Evolutionary conservation across 148 eudicot species (phyloP), one percentile per base, ranked within the genome.

Genomic region (Spergularia bocconei): DNA sequence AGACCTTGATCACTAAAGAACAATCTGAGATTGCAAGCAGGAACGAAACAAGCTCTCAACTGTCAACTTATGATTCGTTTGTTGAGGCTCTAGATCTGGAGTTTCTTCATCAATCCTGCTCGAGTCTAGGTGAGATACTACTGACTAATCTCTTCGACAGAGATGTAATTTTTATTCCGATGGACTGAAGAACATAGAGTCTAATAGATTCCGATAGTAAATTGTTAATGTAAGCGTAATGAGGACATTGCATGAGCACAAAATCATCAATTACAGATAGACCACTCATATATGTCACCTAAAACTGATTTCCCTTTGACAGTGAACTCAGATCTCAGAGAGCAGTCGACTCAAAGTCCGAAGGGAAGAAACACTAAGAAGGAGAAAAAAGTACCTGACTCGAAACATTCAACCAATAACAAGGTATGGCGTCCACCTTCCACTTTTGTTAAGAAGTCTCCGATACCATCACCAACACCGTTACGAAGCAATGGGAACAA

Each of bases 371-470:
- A 53, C 25, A 16, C 48, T 12, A 74, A 75, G 75, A 76, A 75
- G 75, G 81, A 84, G 41, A 69, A 78, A 54, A 56, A 70, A 44
- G 65, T 38, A 29, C 74, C 68, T 36, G 78, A 29, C n/a, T 2
- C 69, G 69, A 57, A 80, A 44, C 58, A 77, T 16, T 58, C 77
- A 50, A 33, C 79, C 4, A 77, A 62, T 10, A 29, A 36, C 10
- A 81, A 71, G 77, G 36, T 65, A 64, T 79, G 56, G 53, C 84
- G 95, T 23, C 87, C 77, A 20, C 86, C 88, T 50, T 88, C 89
- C 23, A 85, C 57, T 36, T 90, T 88, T 67, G 81, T 75, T 57
- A 87, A 83, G 83, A 90, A 79, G 63, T 90, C 92, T 14, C 90
- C 92, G n/a, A 85, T 90, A 48, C 79, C 78, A 62, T 71, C 67